Evolutionary conservation across 805 yeast genomes (phyloP).

Genomic region (Metschnikowia arizonensis): DNA sequence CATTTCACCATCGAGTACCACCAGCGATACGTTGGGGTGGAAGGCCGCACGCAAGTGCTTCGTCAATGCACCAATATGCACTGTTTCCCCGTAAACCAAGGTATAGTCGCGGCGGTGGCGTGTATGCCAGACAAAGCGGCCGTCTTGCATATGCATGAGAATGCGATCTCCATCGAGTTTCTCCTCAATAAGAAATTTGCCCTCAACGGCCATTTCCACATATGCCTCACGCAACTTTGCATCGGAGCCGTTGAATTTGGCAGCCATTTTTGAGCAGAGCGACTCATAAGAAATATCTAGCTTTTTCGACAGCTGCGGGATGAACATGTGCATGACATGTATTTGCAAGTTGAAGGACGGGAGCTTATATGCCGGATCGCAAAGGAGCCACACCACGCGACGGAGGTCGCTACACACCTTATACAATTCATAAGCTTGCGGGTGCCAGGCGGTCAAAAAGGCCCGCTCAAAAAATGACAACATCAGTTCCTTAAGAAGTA

Average conservation of each 20-base stretch:
- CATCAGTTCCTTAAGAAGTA: slow-evolving; percentile 56
- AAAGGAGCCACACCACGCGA: slow-evolving; percentile 51
- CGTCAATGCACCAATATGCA: slow-evolving; percentile 51
- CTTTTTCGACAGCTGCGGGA: slow-evolving; percentile 71
- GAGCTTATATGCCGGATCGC: slow-evolving; percentile 47
- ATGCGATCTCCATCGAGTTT: slow-evolving; percentile 93
- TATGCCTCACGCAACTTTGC: slow-evolving; percentile 17
- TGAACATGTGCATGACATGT: slow-evolving; percentile 52
- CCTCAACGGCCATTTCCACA: slow-evolving; percentile 14
- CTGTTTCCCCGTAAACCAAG: slow-evolving; percentile 56
- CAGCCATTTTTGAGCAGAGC: slow-evolving; percentile 45
- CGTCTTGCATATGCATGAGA: slow-evolving; percentile 56
- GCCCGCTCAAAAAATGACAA: slow-evolving; percentile 58
- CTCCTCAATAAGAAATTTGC: slow-evolving; percentile 70
- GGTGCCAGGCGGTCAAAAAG: slow-evolving; percentile 66
- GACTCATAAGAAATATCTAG: slow-evolving; percentile 46
- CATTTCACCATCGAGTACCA: slow-evolving; percentile 88
- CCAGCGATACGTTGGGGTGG: slow-evolving; percentile 32
- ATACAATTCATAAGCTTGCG: slow-evolving; percentile 64
- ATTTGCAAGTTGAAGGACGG: slow-evolving; percentile 38
- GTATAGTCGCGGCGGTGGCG: slow-evolving; percentile 74
- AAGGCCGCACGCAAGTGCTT: slow-evolving; percentile 44
- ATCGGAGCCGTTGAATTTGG: slow-evolving; percentile 17
- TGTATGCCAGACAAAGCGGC: slow-evolving; percentile 49
- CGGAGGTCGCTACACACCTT: slow-evolving; percentile 63